A percentile compares a stretch with the other conserved stretches of the same genome.
phyloP scores from a whole-genome alignment of 2,329 filamentous ascomycete genomes.

The Aspergillus sojae region DNA sequence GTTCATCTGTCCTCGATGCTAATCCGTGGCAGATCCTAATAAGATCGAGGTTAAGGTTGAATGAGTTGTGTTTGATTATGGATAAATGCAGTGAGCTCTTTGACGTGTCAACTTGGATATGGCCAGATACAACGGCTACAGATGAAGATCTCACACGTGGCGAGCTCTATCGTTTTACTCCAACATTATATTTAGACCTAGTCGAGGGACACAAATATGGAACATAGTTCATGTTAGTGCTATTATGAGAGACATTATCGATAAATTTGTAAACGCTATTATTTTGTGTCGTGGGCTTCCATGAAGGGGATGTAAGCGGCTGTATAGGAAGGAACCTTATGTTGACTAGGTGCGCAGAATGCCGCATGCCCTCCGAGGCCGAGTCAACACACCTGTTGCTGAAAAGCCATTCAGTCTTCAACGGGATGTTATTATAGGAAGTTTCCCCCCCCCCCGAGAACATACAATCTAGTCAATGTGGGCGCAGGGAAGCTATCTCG shows the following conservation, averaged over 20 bases:
- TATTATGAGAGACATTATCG: too few species aligned
- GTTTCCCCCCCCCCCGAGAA: neutral
- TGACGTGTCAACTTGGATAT: neutral
- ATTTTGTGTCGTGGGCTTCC: too few species aligned
- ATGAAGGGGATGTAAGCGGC: too few species aligned
- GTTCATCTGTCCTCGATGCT: neutral
- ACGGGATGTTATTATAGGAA: neutral
- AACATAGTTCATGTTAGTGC: too few species aligned
- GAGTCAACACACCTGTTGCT: too few species aligned
- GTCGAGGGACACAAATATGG: too few species aligned
- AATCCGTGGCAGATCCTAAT: slow-evolving; percentile 32
- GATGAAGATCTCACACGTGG: neutral
- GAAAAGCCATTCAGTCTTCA: neutral
- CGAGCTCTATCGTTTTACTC: neutral
- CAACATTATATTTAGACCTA: neutral
- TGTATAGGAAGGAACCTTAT: too few species aligned
- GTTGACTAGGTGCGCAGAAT: too few species aligned
- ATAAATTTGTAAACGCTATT: too few species aligned
- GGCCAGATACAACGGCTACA: neutral
- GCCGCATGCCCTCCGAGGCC: too few species aligned
- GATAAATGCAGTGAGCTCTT: neutral
- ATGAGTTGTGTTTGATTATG: neutral
- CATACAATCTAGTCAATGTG: neutral
- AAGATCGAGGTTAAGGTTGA: slow-evolving; percentile 33
- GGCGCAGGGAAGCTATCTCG: neutral